Percentiles rank a stretch among this genome's conserved stretches.
phyloP scores from a whole-genome alignment of 495 filamentous ascomycete species.

The Tuber magnatum region DNA sequence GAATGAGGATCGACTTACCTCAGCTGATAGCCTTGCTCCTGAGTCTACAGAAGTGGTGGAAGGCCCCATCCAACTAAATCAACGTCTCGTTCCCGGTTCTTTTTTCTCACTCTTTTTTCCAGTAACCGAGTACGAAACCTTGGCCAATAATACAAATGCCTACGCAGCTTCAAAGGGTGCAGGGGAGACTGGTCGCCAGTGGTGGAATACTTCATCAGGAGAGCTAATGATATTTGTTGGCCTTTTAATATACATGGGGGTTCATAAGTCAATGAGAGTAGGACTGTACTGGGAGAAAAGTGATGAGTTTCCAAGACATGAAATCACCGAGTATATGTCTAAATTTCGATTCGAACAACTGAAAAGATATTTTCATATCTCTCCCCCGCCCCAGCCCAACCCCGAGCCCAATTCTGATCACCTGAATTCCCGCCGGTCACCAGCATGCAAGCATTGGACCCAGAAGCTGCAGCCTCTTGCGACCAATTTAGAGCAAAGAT shows the following conservation, averaged over 20 bases:
- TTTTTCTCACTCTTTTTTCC: slow-evolving; percentile 5
- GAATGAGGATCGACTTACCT: too few species aligned
- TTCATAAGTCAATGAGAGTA: not conserved
- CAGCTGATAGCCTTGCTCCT: too few species aligned
- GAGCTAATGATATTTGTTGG: slow-evolving; percentile 12
- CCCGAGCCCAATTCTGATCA: too few species aligned
- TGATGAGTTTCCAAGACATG: not conserved
- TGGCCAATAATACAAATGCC: not conserved
- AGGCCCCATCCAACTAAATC: not conserved
- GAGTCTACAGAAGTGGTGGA: too few species aligned
- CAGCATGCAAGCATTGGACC: not conserved
- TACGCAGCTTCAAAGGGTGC: not conserved
- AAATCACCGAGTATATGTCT: not conserved
- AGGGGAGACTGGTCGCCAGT: not conserved
- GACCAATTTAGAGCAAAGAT: not conserved
- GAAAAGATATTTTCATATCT: slow-evolving; percentile 6
- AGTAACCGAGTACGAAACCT: not conserved
- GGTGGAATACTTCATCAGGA: not conserved
- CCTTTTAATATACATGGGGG: slow-evolving; percentile 8
- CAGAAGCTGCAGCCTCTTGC: slow-evolving; percentile 5
- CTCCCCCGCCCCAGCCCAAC: not conserved
- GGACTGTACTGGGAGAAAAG: not conserved
- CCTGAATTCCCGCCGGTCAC: too few species aligned
- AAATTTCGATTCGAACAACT: slow-evolving; percentile 1
- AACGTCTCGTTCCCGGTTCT: fast-evolving